Evolutionary conservation across 2,329 filamentous ascomycete genomes (phyloP).

Genomic region (Podosphaera fusca): DNA sequence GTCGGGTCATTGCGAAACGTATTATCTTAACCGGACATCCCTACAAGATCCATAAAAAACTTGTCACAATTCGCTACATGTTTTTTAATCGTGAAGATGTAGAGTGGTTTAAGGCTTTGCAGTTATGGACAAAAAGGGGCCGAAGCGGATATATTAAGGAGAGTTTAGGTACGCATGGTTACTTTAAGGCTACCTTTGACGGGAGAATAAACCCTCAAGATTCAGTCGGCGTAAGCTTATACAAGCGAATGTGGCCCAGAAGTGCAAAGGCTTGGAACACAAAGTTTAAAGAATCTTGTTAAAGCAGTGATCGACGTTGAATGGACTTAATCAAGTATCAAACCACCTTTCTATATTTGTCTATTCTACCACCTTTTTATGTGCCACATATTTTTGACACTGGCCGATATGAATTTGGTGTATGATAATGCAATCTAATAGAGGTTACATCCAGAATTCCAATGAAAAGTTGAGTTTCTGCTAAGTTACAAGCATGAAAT

Average conservation of each 20-base stretch:
- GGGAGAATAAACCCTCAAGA: slow-evolving; percentile 90
- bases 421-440: too few species aligned
- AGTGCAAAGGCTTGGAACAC: slow-evolving; percentile 24
- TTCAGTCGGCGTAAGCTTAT: slow-evolving; percentile 71
- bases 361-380: too few species aligned
- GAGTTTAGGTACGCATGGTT: slow-evolving; percentile 86
- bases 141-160: slow-evolving; percentile 86
- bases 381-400: too few species aligned
- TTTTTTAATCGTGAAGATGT: slow-evolving; percentile 96
- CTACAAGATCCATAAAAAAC: slow-evolving; percentile 94
- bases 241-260: slow-evolving; percentile 68
- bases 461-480: too few species aligned
- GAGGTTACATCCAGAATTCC: too few species aligned
- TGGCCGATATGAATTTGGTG: too few species aligned
- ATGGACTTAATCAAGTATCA: too few species aligned
- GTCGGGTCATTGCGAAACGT: slow-evolving; percentile 74
- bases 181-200: slow-evolving; percentile 98
- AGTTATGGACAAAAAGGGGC: slow-evolving; percentile 79
- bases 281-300: slow-evolving; percentile 4
- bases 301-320: too few species aligned
- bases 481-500: too few species aligned
- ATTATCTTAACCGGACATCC: slow-evolving; percentile 88
- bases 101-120: slow-evolving; percentile 90
- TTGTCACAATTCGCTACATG: slow-evolving; percentile 97
- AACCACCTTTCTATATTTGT: too few species aligned